Percentiles rank a stretch among this genome's conserved stretches.
These are phyloP conservation scores for Aspergillus oerlinghausenensis DNA, from an alignment of 2,329 filamentous ascomycete genomes.

Conservation along the genomic window DNA sequence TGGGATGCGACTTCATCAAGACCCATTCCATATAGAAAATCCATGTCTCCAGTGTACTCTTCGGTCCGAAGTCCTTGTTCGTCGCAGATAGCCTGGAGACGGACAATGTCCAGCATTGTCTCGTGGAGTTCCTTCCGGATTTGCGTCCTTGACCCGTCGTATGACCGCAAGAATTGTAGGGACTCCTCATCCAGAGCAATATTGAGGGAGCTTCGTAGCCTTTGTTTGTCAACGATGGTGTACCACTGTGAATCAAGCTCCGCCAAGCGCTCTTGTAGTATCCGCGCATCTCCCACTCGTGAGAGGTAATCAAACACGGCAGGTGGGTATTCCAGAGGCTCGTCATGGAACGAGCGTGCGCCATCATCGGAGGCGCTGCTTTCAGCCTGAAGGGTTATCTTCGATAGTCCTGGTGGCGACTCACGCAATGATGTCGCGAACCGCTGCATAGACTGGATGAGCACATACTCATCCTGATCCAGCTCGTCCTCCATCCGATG, in stretches of 20 bases:
- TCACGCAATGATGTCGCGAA: constrained; percentile 8
- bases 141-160: constrained; percentile 15
- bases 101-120: constrained; percentile 13
- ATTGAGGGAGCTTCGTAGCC: constrained; percentile 6
- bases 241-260: constrained; percentile 19
- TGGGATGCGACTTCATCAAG: constrained; percentile 1
- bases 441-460: constrained; percentile 17
- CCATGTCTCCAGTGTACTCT: not conserved
- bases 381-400: not conserved
- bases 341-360: constrained; percentile 1
- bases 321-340: constrained; percentile 6
- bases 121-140: constrained; percentile 19
- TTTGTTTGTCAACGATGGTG: constrained; percentile 11
- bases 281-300: constrained; percentile 17
- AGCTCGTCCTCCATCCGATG: constrained; percentile 23
- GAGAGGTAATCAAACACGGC: constrained; percentile 16
- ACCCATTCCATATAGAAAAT: constrained; percentile 2
- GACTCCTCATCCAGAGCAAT: constrained; percentile 19
- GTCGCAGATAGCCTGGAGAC: constrained; percentile 16
- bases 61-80: constrained; percentile 11
- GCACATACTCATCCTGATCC: constrained; percentile 20
- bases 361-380: not conserved
- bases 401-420: not conserved
- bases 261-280: constrained; percentile 19
- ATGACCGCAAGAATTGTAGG: constrained; percentile 19